These are phyloP conservation scores for Candolleomyces aberdarensis DNA, from an alignment of 768 basidiomycete species.

Conservation along the genomic window DNA sequence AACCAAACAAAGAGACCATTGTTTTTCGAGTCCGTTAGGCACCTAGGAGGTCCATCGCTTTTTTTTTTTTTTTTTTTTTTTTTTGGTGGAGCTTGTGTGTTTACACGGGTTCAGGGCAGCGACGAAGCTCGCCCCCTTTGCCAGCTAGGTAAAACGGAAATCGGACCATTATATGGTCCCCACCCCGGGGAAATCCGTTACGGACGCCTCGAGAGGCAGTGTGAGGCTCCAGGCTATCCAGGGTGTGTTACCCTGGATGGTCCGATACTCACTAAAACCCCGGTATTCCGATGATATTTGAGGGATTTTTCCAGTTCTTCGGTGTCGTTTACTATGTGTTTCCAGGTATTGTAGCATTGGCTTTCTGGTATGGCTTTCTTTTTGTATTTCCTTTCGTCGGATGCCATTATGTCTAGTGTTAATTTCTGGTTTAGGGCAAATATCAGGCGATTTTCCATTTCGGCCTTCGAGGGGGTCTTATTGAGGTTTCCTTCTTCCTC, in stretches of 20 bases:
- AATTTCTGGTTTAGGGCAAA: neutral
- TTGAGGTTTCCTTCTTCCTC: neutral
- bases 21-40: too few species aligned
- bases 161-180: too few species aligned
- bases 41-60: too few species aligned
- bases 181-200: too few species aligned
- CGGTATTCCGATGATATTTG: neutral
- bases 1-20: too few species aligned
- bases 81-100: neutral
- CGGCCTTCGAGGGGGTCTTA: neutral
- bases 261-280: slow-evolving; percentile 2
- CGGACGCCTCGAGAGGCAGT: too few species aligned
- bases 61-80: neutral
- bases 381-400: slow-evolving; percentile 1
- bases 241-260: too few species aligned
- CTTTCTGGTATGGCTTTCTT: neutral
- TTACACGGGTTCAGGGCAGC: too few species aligned
- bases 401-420: neutral
- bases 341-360: slow-evolving; percentile 1
- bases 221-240: too few species aligned
- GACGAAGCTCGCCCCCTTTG: too few species aligned
- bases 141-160: too few species aligned
- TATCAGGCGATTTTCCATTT: neutral
- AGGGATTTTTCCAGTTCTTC: slow-evolving; percentile 2
- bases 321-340: neutral